Evolutionary conservation across 2,329 filamentous ascomycete species (phyloP), one percentile per base, ranked within the genome.

Genomic region (Stemphylium lycopersici): DNA sequence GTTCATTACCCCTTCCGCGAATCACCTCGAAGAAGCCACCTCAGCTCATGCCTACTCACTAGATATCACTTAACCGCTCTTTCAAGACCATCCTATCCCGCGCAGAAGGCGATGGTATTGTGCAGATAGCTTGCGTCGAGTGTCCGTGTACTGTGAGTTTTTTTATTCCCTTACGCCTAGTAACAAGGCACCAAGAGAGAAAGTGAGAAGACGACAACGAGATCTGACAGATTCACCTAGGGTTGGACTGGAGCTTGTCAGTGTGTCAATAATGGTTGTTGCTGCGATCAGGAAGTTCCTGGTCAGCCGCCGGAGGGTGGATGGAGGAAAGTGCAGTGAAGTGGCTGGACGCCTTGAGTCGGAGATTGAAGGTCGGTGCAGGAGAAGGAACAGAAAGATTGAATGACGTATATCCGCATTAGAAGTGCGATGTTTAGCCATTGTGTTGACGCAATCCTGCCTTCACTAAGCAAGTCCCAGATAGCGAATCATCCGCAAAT

Each of bases 61-160:
- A 50, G 52, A 33, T 54, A 13, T 54, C 52, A 0, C 52, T 54
- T 46, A 50, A 40, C 3, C 46, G 52, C 4, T 50, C 52, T 6
- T 54, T 54, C 46, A 54, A 50, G 34, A 40, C 52, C 6, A 18
- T 54, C 2, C 26, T 34, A 20, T 16, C 22, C 6, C 46, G 46
- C 22, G 44, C n/a, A 6, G 46, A 54, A 8, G 36, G 33, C 6
- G 39, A 44, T n/a, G 41, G 20, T 16, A 10, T 33, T 7, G 16
- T 39, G 12, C 51, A 49, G n/a, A 43, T 54, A 15, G 51, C 39
- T 18, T 54, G 51, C 10, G 10, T 54, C 6, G 45, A 54, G 46
- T 54, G 51, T 36, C 51, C 51, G 2, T 54, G 51, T 16, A 5
- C 10, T 44, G 46, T 54, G 43, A 36, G 52, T 40, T 6, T 32